A percentile compares a stretch with the other conserved stretches of the same genome.
Evolutionary conservation across 768 basidiomycete genomes (phyloP).

Genomic region (Mycena albidolilacea): DNA sequence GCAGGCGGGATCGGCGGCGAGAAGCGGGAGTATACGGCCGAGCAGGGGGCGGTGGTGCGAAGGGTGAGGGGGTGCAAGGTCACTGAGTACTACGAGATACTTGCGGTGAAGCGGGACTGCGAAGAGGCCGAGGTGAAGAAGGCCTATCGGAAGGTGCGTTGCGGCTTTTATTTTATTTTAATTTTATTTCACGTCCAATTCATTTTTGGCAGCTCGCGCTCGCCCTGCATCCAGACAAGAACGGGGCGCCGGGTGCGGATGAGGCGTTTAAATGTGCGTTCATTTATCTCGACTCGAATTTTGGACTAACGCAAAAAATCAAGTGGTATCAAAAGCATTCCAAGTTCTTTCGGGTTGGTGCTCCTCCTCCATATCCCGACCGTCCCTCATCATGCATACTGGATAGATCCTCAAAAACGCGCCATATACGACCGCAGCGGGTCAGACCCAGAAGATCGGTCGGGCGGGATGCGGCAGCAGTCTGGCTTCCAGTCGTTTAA

Average conservation of each 20-base stretch:
- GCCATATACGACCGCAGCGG: conserved; percentile 89
- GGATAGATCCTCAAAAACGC: conserved; percentile 87
- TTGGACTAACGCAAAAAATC: conserved; percentile 29
- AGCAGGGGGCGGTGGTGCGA: conserved; percentile 88
- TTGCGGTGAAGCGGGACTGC: conserved; percentile 83
- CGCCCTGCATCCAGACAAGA: conserved; percentile 93
- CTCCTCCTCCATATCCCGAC: conserved; percentile 6
- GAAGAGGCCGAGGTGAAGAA: conserved; percentile 92
- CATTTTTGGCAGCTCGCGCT: conserved; percentile 77
- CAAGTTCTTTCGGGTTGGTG: conserved; percentile 87
- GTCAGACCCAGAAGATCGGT: conserved; percentile 90
- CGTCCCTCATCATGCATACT: conserved; percentile 26
- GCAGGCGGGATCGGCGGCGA: conserved; percentile 76
- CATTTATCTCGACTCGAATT: conserved; percentile 15
- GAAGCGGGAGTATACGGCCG: conserved; percentile 90
- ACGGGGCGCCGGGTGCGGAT: conserved; percentile 97
- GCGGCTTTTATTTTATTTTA: conserved; percentile 9
- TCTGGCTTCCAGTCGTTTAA: conserved; percentile 64
- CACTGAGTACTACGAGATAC: conserved; percentile 94
- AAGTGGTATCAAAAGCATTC: conserved; percentile 98
- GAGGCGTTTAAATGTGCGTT: conserved; percentile 96
- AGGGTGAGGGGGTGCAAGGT: conserved; percentile 88
- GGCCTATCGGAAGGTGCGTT: conserved; percentile 92
- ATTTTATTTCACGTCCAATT: conserved; percentile 26
- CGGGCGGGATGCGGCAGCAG: conserved; percentile 72